Evolutionary conservation across 2,329 filamentous ascomycete species (phyloP), one percentile per base, ranked within the genome.

Genomic region (Claviceps sorghi): DNA sequence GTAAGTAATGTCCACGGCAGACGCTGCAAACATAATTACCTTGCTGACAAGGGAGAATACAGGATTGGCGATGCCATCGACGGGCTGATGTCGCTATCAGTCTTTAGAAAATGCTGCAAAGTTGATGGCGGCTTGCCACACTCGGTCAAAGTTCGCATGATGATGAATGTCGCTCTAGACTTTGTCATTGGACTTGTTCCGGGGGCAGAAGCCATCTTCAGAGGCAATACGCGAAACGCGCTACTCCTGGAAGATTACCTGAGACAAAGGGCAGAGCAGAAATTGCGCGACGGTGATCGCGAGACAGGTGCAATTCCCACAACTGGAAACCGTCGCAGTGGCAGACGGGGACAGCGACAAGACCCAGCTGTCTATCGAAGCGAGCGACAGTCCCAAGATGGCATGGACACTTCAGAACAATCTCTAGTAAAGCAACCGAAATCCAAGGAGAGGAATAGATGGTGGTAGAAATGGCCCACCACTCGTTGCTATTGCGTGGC

Each of bases 41-140:
- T 22, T 40, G 21, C 50, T 44, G 9, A 53, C 26, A 36, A 30
- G 30, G n/a, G 9, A 36, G 19, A n/a, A 2, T 11, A 43, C 51
- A 87, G 84, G 6, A 71, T 86, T 56, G 90, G 90, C 48, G 90
- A 95, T 65, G 76, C 76, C 10, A 66, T 84, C 15, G 90, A 95
- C 63, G 72, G 79, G 9, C 71, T 87, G 49, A 75, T 96, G 62
- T 86, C 87, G 10, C 67, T 88, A 55, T 80, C 86, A 69, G 81
- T 97, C 9, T 74, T 95, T 57, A 76, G 75, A 55, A 82, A 81
- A 26, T 90, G 87, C 68, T 74, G 76, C 56, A 77, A 83, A 55
- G 75, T 95, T 48, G 84, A 94, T 50, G 87, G 86, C 49, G 87
- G 86, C 15, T 77, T 97, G 4, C 83, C 84, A 1, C 58, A 66